These are phyloP conservation scores for Aspergillus pseudoglaucus DNA, from an alignment of 2,329 filamentous ascomycete species.

Conservation along the genomic window DNA sequence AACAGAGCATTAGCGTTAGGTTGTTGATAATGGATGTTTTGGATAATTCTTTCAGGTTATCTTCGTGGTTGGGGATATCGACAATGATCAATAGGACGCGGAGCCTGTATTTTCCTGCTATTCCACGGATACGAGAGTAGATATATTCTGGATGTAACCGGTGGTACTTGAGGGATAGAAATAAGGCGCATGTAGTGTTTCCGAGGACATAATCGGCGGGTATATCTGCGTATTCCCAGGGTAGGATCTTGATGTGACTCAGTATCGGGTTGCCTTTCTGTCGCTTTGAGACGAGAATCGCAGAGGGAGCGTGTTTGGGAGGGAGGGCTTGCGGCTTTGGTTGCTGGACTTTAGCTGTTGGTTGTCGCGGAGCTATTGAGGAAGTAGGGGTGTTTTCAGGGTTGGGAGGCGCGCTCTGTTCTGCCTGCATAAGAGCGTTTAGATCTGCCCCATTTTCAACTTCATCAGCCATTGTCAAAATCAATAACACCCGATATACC, in stretches of 20 bases:
- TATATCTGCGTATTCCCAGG: slow-evolving; percentile 98
- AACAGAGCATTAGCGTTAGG: slow-evolving; percentile 84
- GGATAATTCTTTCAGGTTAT: slow-evolving; percentile 77
- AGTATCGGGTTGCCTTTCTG: slow-evolving; percentile 95
- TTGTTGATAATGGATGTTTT: slow-evolving; percentile 92
- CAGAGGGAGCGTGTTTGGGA: slow-evolving; percentile 58
- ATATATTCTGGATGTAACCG: slow-evolving; percentile 96
- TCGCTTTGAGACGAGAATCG: slow-evolving; percentile 81
- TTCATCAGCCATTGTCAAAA: slow-evolving; percentile 39
- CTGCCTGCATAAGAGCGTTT: slow-evolving; percentile 28
- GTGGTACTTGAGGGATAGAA: slow-evolving; percentile 93
- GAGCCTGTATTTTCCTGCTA: slow-evolving; percentile 80
- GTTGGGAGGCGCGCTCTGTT: slow-evolving; percentile 32
- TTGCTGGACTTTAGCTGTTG: slow-evolving; percentile 62
- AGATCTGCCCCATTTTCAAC: slow-evolving; percentile 44
- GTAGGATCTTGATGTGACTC: slow-evolving; percentile 69
- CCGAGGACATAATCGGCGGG: slow-evolving; percentile 88
- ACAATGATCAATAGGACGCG: slow-evolving; percentile 86
- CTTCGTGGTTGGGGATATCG: slow-evolving; percentile 91
- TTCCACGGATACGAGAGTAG: slow-evolving; percentile 78
- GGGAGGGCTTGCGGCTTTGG: slow-evolving; percentile 82
- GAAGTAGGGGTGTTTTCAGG: slow-evolving; percentile 46
- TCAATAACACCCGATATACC: background rate
- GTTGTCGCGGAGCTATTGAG: slow-evolving; percentile 24
- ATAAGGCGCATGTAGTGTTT: slow-evolving; percentile 79